Conservation (phyloP, 1,284 basidiomycete genomes). For the Naganishia albida region DNA sequence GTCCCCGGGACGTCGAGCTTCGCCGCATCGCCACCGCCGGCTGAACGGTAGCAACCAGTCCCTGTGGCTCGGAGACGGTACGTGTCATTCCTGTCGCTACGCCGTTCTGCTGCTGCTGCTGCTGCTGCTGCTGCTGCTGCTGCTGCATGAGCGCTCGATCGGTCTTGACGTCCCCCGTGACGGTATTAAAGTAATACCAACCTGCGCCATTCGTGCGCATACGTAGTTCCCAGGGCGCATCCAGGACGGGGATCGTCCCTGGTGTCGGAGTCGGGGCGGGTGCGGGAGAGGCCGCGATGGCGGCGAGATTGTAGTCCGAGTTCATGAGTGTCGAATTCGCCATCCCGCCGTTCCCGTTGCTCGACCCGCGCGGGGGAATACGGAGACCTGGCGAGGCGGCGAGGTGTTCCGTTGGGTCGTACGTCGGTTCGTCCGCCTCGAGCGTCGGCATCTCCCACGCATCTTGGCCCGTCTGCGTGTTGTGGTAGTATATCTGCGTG, state of each 20-base stretch:
- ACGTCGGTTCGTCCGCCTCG: slow-evolving; percentile 35
- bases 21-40: not conserved
- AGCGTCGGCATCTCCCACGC: slow-evolving; percentile 75
- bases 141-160: slow-evolving; percentile 16
- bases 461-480: slow-evolving; percentile 83
- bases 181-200: slow-evolving; percentile 26
- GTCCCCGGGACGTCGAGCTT: slow-evolving; percentile 3
- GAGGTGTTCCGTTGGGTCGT: slow-evolving; percentile 22
- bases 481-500: slow-evolving; percentile 91
- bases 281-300: not conserved
- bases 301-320: slow-evolving; percentile 18
- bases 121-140: no score
- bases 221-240: slow-evolving; percentile 16
- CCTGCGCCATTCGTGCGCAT: slow-evolving; percentile 17
- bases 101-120: not conserved
- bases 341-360: not conserved
- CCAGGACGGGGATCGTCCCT: slow-evolving; percentile 7
- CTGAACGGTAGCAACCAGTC: not conserved
- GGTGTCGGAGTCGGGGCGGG: not conserved
- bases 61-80: slow-evolving; percentile 8
- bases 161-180: slow-evolving; percentile 25
- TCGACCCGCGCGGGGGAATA: slow-evolving; percentile 1
- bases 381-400: not conserved
- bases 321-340: not conserved
- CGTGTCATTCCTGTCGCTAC: slow-evolving; percentile 10